Conservation (phyloP, 2,329 filamentous ascomycete genomes). For the Chrysosporium keratinophilum region DNA sequence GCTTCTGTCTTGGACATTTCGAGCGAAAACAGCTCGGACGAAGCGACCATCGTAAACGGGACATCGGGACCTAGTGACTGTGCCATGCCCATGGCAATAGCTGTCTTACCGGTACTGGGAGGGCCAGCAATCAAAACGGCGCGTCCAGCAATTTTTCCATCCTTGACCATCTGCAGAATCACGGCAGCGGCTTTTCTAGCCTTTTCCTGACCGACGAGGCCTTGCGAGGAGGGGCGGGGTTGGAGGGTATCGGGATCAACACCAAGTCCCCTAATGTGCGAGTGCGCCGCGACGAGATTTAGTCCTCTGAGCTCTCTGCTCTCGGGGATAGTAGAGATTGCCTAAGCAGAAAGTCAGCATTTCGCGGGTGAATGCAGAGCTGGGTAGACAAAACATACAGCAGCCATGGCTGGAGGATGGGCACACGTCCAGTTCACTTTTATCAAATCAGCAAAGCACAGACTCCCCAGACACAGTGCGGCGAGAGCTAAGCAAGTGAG, state of each 20-base stretch:
- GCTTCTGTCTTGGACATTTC: slow-evolving; percentile 99
- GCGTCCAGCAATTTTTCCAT: slow-evolving; percentile 93
- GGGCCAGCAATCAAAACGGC: slow-evolving; percentile 92
- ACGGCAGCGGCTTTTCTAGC: slow-evolving; percentile 92
- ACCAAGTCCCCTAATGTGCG: slow-evolving; percentile 90
- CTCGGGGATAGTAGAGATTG: slow-evolving; percentile 79
- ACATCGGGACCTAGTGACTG: slow-evolving; percentile 90
- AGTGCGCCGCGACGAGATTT: slow-evolving; percentile 96
- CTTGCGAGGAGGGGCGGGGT: slow-evolving; percentile 74
- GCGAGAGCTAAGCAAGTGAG: too few relatives aligned
- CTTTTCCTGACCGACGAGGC: slow-evolving; percentile 91
- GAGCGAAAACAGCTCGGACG: slow-evolving; percentile 94
- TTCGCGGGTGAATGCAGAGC: background rate
- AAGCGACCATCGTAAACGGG: slow-evolving; percentile 89
- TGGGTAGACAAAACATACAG: slow-evolving; percentile 21
- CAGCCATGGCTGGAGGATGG: slow-evolving; percentile 26
- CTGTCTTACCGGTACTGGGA: slow-evolving; percentile 94
- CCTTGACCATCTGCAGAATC: slow-evolving; percentile 97
- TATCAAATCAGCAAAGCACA: background rate
- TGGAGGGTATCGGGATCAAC: slow-evolving; percentile 87
- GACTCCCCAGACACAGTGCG: background rate
- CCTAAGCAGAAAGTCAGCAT: slow-evolving; percentile 28
- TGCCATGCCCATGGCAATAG: slow-evolving; percentile 97
- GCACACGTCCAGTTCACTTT: background rate
- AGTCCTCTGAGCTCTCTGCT: slow-evolving; percentile 91